phyloP scores from a whole-genome alignment of 2,329 filamentous ascomycete species.

The Beauveria medogensis region DNA sequence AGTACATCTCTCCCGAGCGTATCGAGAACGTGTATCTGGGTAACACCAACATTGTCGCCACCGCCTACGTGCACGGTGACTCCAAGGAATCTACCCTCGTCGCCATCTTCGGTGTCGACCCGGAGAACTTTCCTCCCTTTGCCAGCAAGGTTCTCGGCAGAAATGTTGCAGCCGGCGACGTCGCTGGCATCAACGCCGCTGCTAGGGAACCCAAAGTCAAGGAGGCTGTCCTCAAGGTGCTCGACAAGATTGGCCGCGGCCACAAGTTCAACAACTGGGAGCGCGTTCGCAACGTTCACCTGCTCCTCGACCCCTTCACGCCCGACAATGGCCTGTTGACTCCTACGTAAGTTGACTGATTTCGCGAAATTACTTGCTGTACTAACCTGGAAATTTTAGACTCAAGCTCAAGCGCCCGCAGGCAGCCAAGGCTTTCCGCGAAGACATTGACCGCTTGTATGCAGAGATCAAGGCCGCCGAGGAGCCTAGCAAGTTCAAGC shows the following conservation, averaged over 20 bases:
- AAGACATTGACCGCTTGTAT: conserved; percentile 50
- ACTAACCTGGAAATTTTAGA: conserved; percentile 25
- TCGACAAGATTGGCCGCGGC: conserved; percentile 71
- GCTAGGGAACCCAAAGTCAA: conserved; percentile 62
- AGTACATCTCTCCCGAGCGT: conserved; percentile 95
- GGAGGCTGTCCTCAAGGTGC: conserved; percentile 66
- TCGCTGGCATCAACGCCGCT: conserved; percentile 58
- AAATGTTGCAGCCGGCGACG: conserved; percentile 55
- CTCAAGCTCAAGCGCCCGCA: conserved; percentile 55
- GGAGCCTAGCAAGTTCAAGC: conserved; percentile 32
- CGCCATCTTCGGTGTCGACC: conserved; percentile 80
- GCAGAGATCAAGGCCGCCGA: conserved; percentile 38
- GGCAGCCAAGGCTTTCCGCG: conserved; percentile 42
- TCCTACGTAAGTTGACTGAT: conserved; percentile 61
- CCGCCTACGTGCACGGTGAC: conserved; percentile 88
- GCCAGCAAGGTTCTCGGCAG: conserved; percentile 69
- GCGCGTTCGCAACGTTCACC: conserved; percentile 62
- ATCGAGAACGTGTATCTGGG: conserved; percentile 93
- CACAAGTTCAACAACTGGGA: conserved; percentile 92
- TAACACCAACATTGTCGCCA: conserved; percentile 67
- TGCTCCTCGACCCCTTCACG: conserved; percentile 83
- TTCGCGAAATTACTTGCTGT: neutral
- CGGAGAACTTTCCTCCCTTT: conserved; percentile 72
- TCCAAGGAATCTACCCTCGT: conserved; percentile 74
- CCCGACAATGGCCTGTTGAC: conserved; percentile 88